Base-by-base conservation (phyloP, 2,329 filamentous ascomycete species). In the Colletotrichum echinochloae region DNA sequence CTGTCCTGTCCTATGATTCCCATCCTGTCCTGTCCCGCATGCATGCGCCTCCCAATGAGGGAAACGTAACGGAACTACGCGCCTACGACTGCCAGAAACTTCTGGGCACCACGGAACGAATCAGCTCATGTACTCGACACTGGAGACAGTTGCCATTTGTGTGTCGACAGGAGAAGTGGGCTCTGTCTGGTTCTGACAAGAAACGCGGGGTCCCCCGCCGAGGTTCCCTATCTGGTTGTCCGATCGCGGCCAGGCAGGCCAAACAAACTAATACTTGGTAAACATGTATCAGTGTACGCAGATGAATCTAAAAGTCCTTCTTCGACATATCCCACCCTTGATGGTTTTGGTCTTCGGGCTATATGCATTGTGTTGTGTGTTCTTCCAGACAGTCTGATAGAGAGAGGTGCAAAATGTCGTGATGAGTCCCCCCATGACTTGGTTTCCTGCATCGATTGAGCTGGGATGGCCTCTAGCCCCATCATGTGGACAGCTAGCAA, bases 161-260 rank as follows among this genome's bases (percentile, higher is more conserved):
- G 49, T 28, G n/a, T 28, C 16, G 41, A 49, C 23, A 23, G 23
- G 12, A 37, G 2, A 49, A 48, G 44, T n/a, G 41, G n/a, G 26
- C 44, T 60, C 23, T 52, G 16, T 41, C 20, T 20, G 39, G 5
- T 39, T 26, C 39, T 33, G 14, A 49, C 39, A 16, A 62, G 54
- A 70, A 60, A 66, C 62, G 49, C 60, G 62, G 66, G 62, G 62
- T 69, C n/a, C 66, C 48, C 55, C 44, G 35, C 35, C 16, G 48
- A 62, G 65, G 65, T 49, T 59, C 20, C n/a, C 9, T n/a, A 28
- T 33, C 28, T 18, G 28, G 9, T 33, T 28, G n/a, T 26, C 49
- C 28, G 48, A 18, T 52, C 28, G 49, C 28, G 7, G 49, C 28
- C 16, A 33, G 49, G 49, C 28, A 28, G 28, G 16, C 16, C 49